Percentiles rank a stretch among this genome's conserved stretches.
phyloP scores from a whole-genome alignment of 495 filamentous ascomycete species.

The Hypoxylon lenormandii region DNA sequence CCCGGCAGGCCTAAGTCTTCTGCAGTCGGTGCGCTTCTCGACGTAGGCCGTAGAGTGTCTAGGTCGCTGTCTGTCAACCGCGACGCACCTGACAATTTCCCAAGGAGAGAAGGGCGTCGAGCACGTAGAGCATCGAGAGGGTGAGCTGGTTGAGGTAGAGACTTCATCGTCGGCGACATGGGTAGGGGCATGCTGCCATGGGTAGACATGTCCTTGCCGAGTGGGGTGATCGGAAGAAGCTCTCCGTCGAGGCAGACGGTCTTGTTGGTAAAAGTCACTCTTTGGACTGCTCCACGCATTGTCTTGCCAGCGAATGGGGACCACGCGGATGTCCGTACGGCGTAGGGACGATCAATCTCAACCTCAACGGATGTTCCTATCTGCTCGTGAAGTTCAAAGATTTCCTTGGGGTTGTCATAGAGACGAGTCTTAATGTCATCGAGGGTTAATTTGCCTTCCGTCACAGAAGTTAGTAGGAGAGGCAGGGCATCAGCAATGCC shows the following conservation, averaged over 20 bases:
- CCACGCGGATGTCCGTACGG: conserved; percentile 69
- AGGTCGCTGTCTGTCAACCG: conserved; percentile 38
- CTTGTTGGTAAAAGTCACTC: conserved; percentile 81
- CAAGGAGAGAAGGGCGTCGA: conserved; percentile 56
- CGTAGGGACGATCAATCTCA: conserved; percentile 76
- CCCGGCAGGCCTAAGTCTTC: conserved; percentile 69
- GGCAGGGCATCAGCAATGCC: conserved; percentile 83
- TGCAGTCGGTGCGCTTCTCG: conserved; percentile 41
- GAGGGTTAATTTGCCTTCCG: conserved; percentile 78
- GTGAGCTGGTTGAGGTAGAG: conserved; percentile 57
- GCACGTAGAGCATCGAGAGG: conserved; percentile 60
- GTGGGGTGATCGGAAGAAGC: conserved; percentile 64
- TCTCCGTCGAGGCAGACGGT: conserved; percentile 82
- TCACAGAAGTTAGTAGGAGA: conserved; percentile 80
- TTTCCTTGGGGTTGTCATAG: conserved; percentile 84
- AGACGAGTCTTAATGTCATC: conserved; percentile 78
- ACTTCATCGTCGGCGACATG: conserved; percentile 68
- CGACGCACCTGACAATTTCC: conserved; percentile 49
- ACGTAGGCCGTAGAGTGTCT: conserved; percentile 38
- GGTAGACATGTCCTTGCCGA: conserved; percentile 81
- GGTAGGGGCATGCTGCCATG: conserved; percentile 69
- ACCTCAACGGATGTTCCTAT: conserved; percentile 78
- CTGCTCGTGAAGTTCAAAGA: conserved; percentile 89
- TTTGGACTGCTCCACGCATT: conserved; percentile 78
- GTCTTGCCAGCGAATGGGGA: conserved; percentile 79